A percentile compares a stretch with the other conserved stretches of the same genome.
Conservation (phyloP, 225 moss, liverwort and hornwort genomes). For the Polytrichum commune region DNA sequence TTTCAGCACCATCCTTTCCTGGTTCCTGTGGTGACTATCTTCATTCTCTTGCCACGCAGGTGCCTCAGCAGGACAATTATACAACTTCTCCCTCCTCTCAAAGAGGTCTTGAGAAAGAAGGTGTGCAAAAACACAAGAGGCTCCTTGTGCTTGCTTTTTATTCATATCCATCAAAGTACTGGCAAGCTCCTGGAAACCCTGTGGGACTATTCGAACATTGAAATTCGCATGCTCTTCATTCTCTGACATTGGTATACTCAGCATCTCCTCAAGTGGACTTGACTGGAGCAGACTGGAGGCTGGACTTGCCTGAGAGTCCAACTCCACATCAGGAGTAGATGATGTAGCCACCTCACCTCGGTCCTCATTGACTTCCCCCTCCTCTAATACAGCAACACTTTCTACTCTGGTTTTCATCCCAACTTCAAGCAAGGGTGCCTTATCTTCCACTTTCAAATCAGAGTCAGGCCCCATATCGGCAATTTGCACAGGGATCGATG, state of each 20-base stretch:
- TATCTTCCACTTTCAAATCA: neutral
- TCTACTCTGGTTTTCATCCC: constrained; percentile 7
- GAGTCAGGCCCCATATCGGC: constrained; percentile 3
- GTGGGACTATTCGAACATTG: constrained; percentile 12
- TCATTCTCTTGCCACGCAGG: constrained; percentile 74
- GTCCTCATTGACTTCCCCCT: constrained; percentile 51
- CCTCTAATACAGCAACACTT: constrained; percentile 31
- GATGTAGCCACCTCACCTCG: constrained; percentile 24
- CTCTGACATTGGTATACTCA: constrained; percentile 20
- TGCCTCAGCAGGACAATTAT: constrained; percentile 61
- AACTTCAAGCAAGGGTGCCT: neutral
- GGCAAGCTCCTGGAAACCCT: constrained; percentile 36
- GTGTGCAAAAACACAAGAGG: constrained; percentile 53
- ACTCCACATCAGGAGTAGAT: neutral
- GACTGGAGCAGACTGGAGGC: constrained; percentile 26
- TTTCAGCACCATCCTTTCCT: constrained; percentile 59
- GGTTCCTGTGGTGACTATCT: constrained; percentile 56
- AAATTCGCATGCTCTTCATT: constrained; percentile 28
- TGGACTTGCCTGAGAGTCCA: constrained; percentile 32
- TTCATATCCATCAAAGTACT: constrained; percentile 63
- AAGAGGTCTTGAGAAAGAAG: constrained; percentile 41
- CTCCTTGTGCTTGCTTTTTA: constrained; percentile 54
- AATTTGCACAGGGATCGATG: constrained; percentile 8
- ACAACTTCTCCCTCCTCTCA: constrained; percentile 37
- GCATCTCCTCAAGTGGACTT: constrained; percentile 9